Percentiles rank a stretch among this genome's conserved stretches.
These are phyloP conservation scores for Sicyos edulis DNA, from an alignment of 306 rosid genomes.

Conservation along the genomic window DNA sequence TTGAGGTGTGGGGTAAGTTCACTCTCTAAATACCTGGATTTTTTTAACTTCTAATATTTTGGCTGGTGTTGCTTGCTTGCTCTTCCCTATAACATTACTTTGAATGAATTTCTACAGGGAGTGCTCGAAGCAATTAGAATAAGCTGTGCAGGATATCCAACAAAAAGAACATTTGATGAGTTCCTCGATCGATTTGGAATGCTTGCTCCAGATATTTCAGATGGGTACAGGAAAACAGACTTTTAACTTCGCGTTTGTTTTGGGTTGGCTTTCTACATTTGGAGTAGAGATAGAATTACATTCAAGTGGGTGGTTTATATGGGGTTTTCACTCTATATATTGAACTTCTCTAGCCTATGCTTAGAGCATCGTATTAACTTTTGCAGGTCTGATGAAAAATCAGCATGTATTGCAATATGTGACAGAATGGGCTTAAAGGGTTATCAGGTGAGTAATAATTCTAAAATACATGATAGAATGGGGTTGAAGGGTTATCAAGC, in stretches of 20 bases:
- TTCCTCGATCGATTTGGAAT: slow-evolving; percentile 85
- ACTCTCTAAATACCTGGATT: slow-evolving; percentile 10
- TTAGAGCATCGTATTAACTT: slow-evolving; percentile 20
- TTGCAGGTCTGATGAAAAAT: slow-evolving; percentile 73
- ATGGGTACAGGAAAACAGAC: slow-evolving; percentile 46
- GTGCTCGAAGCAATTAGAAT: slow-evolving; percentile 86
- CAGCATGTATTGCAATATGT: slow-evolving; percentile 60
- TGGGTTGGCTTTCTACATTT: slow-evolving; percentile 6
- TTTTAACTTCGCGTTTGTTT: slow-evolving; percentile 20
- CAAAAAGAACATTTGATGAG: slow-evolving; percentile 77
- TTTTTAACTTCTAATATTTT: background rate
- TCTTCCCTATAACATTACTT: slow-evolving; percentile 12
- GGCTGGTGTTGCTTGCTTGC: background rate
- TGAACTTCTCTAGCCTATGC: background rate
- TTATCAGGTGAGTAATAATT: slow-evolving; percentile 48
- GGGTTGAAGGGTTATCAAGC: background rate
- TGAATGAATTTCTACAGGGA: slow-evolving; percentile 47
- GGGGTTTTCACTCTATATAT: background rate
- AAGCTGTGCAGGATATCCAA: slow-evolving; percentile 91
- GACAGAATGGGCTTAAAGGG: slow-evolving; percentile 78
- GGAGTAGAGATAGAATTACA: background rate
- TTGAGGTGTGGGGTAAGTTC: slow-evolving; percentile 77
- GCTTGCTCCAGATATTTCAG: slow-evolving; percentile 76
- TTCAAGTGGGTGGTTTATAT: background rate
- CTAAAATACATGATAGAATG: background rate